Conservation (phyloP, 352 stramenopile species). For the Discostella stelligera region DNA sequence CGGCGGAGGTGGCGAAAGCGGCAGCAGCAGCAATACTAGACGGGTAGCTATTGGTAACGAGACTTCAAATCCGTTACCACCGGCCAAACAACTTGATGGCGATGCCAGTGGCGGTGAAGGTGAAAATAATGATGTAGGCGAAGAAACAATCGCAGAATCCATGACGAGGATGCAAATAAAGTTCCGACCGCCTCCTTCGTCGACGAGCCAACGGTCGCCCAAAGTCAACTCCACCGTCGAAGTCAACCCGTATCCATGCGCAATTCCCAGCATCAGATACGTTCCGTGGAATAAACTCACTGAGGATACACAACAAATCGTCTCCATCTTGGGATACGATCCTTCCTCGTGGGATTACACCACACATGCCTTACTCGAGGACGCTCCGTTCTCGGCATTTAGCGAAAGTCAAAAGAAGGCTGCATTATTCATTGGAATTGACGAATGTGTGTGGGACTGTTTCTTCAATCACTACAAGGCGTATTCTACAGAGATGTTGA, state of each 20-base stretch:
- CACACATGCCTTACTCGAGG: background rate
- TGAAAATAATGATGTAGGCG: background rate
- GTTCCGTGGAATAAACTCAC: constrained; percentile 4
- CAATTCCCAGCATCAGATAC: background rate
- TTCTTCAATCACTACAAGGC: constrained; percentile 12
- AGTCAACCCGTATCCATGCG: constrained; percentile 5
- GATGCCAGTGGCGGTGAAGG: background rate
- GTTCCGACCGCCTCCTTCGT: background rate
- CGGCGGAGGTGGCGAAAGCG: background rate
- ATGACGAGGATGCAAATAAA: constrained; percentile 7
- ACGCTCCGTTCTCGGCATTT: background rate
- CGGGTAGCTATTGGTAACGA: background rate
- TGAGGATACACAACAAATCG: background rate
- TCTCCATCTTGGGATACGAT: background rate
- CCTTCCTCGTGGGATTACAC: background rate
- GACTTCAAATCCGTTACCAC: background rate
- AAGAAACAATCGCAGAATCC: constrained; percentile 1
- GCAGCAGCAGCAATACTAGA: background rate
- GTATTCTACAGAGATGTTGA: background rate
- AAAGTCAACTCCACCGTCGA: background rate
- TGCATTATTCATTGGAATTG: constrained; percentile 5
- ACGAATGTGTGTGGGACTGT: constrained; percentile 10
- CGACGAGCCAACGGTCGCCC: background rate
- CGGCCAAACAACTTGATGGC: background rate
- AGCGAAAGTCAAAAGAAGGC: background rate